phyloP scores from a whole-genome alignment of 1,139 yeast genomes.

The Geotrichum carabidarum region DNA sequence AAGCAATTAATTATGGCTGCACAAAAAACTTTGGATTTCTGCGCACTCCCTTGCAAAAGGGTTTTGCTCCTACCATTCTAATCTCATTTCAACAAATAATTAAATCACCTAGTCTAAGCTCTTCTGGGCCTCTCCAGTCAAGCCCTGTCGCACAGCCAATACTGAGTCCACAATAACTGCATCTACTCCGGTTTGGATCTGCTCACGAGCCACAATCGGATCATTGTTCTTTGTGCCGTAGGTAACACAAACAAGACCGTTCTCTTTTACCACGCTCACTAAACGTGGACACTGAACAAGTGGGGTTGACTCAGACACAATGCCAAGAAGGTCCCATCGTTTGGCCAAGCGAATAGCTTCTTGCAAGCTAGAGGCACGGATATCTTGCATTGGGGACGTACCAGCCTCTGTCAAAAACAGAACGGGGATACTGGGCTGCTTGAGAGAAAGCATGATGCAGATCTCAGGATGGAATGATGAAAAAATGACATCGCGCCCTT shows the following conservation, averaged over 20 bases:
- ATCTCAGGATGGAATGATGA: conserved; percentile 95
- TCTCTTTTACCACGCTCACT: conserved; percentile 80
- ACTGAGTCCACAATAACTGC: conserved; percentile 97
- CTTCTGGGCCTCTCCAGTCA: conserved; percentile 29
- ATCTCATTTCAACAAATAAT: background rate
- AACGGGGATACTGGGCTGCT: conserved; percentile 81
- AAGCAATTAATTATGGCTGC: no score
- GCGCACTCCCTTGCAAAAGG: no score
- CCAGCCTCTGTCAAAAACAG: conserved; percentile 88
- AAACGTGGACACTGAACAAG: conserved; percentile 82
- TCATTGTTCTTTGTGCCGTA: conserved; percentile 83
- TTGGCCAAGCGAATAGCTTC: conserved; percentile 88
- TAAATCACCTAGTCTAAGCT: background rate
- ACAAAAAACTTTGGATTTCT: no score
- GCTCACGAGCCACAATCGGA: conserved; percentile 78
- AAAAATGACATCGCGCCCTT: conserved; percentile 81
- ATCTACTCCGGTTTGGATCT: conserved; percentile 92
- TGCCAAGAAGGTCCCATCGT: conserved; percentile 87
- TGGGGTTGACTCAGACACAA: conserved; percentile 85
- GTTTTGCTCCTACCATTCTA: no score
- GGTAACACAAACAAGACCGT: conserved; percentile 89
- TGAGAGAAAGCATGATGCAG: conserved; percentile 76
- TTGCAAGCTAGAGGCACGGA: conserved; percentile 81
- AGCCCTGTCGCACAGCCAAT: conserved; percentile 82
- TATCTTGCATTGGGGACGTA: conserved; percentile 75